These are phyloP conservation scores for Claviceps cyperi DNA, from an alignment of 2,329 filamentous ascomycete species.

Conservation along the genomic window DNA sequence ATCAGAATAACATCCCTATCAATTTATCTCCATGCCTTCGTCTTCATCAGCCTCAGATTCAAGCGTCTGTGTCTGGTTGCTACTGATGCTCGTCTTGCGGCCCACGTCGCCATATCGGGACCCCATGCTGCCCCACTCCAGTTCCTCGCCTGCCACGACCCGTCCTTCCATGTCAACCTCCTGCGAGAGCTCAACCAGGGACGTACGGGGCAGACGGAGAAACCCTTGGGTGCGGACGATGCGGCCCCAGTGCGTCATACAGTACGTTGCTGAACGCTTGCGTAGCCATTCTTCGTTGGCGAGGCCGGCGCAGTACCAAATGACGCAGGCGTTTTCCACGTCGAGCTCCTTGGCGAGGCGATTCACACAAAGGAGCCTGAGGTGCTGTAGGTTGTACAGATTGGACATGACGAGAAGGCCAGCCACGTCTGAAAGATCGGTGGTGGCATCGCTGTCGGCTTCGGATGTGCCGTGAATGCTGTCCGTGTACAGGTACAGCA, in stretches of 20 bases:
- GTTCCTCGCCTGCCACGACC: slow-evolving; percentile 75
- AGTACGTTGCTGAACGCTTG: slow-evolving; percentile 74
- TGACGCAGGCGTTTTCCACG: slow-evolving; percentile 84
- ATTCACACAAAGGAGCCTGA: slow-evolving; percentile 82
- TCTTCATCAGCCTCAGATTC: slow-evolving; percentile 46
- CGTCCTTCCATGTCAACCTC: slow-evolving; percentile 89
- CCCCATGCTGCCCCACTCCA: slow-evolving; percentile 40
- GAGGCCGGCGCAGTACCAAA: slow-evolving; percentile 86
- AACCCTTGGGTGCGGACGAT: slow-evolving; percentile 85
- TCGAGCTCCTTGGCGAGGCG: slow-evolving; percentile 82
- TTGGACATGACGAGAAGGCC: slow-evolving; percentile 95
- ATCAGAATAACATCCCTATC: slow-evolving; percentile 3
- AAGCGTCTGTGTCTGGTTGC: slow-evolving; percentile 40
- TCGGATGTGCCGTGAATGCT: slow-evolving; percentile 50
- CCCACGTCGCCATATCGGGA: slow-evolving; percentile 30
- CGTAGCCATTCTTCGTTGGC: slow-evolving; percentile 91
- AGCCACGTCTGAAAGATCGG: slow-evolving; percentile 70
- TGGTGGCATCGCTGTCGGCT: slow-evolving; percentile 55
- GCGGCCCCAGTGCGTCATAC: slow-evolving; percentile 86
- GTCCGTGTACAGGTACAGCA: slow-evolving; percentile 95
- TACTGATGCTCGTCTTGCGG: slow-evolving; percentile 46
- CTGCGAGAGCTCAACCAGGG: slow-evolving; percentile 81
- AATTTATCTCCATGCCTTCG: slow-evolving; percentile 46
- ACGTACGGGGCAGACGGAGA: slow-evolving; percentile 59
- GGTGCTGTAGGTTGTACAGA: slow-evolving; percentile 90